Base-by-base conservation (phyloP, 2,329 filamentous ascomycete genomes). In the Hansfordia pulvinata region DNA sequence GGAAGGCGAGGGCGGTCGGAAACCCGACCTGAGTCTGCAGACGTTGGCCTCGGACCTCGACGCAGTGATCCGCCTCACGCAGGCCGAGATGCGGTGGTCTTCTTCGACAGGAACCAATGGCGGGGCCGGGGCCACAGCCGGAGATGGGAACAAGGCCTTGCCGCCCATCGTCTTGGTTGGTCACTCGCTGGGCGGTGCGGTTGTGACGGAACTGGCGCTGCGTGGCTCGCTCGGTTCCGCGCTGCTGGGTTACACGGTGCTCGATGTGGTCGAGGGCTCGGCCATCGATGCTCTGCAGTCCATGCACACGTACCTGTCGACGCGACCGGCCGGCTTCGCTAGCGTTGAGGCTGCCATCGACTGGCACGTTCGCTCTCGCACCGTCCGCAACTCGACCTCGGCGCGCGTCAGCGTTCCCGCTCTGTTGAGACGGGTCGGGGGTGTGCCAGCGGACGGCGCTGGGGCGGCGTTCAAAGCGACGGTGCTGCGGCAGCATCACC, bases 191-290 rank as follows among this genome's bases (percentile, higher is more conserved):
- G 90, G 90, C 28, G 90, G 90, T 10, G 88, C 88, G 6, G 82
- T 96, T 0, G 74, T 93, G 7, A 92, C 84, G 1, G 74, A 93
- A 43, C 62, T 92, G 30, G 85, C 86, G 9, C 73, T 69, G 43
- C 64, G 64, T 11, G 71, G 71, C 2, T 56, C 62, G 20, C 56
- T 93, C 19, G 81, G 78, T 2, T 50, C 56, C 19, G 66, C 74
- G 15, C 50, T 96, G 2, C 60, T 96, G 10, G 90, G 83, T 12
- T 93, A 88, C 52, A 82, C 76, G 4, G 86, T 96, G 6, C 62
- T 98, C 10, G 90, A 98, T 52, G 84, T 98, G 4, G 90, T 98
- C 16, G 90, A 98, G 53, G 82, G 90, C 8, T 93, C 83, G 1
- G 90, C 90, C 18, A 88, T 98, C 52, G 90, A 96, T 49, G 88